Conservation (phyloP, 1,284 basidiomycete genomes). For the Lignosus rhinocerotis region DNA sequence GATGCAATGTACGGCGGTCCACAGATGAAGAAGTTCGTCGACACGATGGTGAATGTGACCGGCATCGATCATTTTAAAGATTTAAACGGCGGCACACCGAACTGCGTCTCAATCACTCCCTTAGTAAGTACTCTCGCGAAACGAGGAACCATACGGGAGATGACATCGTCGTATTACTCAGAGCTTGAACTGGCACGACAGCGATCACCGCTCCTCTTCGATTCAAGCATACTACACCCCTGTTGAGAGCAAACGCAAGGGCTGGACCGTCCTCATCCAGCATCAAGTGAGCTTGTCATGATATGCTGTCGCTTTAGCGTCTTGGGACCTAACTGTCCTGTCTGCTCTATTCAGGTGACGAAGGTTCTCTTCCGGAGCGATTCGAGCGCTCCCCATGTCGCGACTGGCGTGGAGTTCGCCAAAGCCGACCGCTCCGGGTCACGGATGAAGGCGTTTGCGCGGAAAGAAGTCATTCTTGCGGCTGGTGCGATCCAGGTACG, state of each 20-base stretch:
- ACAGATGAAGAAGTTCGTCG: conserved; percentile 51
- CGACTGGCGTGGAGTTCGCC: conserved; percentile 57
- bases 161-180: conserved; percentile 8
- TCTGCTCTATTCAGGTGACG: conserved; percentile 42
- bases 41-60: conserved; percentile 47
- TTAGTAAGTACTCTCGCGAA: conserved; percentile 33
- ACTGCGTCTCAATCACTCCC: conserved; percentile 57
- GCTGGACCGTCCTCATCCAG: conserved; percentile 38
- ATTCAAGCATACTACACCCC: conserved; percentile 45
- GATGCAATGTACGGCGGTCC: conserved; percentile 58
- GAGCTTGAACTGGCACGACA: conserved; percentile 35
- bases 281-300: conserved; percentile 18
- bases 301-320: neutral
- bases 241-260: conserved; percentile 34
- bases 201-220: conserved; percentile 40
- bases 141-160: neutral
- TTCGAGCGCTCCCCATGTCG: conserved; percentile 40
- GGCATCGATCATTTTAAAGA: conserved; percentile 50
- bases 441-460: conserved; percentile 39
- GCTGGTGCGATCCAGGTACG: conserved; percentile 40
- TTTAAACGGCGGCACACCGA: conserved; percentile 56
- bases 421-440: conserved; percentile 20
- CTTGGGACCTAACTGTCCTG: neutral
- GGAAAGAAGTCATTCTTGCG: conserved; percentile 54
- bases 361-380: conserved; percentile 50